Conservation (phyloP, 2,329 filamentous ascomycete genomes). For the Fusarium denticulatum region DNA sequence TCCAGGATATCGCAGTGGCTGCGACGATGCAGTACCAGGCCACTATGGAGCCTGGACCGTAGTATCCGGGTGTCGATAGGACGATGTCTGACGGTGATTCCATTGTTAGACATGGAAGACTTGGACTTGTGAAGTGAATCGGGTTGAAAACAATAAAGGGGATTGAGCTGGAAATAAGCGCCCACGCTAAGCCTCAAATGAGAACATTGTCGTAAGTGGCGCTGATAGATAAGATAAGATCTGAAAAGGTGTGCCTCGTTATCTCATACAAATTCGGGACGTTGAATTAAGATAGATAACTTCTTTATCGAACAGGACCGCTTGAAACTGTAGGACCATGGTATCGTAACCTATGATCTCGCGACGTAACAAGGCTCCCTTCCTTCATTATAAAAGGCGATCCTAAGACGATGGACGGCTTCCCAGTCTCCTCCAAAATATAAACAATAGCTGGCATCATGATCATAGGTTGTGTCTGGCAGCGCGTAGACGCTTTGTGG, state of each 20-base stretch:
- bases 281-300: too few relatives aligned
- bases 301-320: too few relatives aligned
- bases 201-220: neutral
- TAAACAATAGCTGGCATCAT: neutral
- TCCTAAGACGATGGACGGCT: too few relatives aligned
- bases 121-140: fast-evolving
- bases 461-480: fast-evolving
- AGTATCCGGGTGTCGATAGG: neutral
- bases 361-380: too few relatives aligned
- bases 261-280: neutral
- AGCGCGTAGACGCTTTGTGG: too few relatives aligned
- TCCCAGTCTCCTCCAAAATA: neutral
- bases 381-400: too few relatives aligned
- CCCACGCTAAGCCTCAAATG: neutral
- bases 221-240: neutral
- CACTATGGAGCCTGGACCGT: fast-evolving
- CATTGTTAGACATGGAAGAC: fast-evolving
- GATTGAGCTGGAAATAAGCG: neutral
- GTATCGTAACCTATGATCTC: too few relatives aligned
- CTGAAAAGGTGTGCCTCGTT: neutral
- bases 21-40: neutral
- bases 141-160: fast-evolving
- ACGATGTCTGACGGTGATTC: fast-evolving
- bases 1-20: neutral
- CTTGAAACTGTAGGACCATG: too few relatives aligned